These are phyloP conservation scores for Agaricus subrufescens DNA, from an alignment of 768 basidiomycete species.

Conservation along the genomic window DNA sequence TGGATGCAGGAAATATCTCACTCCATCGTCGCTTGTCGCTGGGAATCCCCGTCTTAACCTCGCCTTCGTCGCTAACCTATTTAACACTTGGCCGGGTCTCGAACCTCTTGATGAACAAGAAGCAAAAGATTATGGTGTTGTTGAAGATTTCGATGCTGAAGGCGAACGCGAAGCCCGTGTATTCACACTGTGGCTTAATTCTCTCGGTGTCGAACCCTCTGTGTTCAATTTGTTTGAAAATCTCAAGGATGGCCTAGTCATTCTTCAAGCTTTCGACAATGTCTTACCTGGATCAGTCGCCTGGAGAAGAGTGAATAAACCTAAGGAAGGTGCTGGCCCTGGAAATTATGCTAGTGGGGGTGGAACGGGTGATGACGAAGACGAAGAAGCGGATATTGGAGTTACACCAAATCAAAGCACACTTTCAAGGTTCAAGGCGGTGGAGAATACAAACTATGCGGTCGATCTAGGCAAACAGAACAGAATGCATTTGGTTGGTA, in stretches of 20 bases:
- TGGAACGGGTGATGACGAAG: slow-evolving; percentile 38
- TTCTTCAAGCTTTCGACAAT: slow-evolving; percentile 97
- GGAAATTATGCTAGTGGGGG: slow-evolving; percentile 34
- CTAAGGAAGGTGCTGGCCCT: slow-evolving; percentile 58
- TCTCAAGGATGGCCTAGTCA: slow-evolving; percentile 84
- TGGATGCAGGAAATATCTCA: slow-evolving; percentile 94
- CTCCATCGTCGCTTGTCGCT: slow-evolving; percentile 82
- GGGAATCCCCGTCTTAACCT: slow-evolving; percentile 98
- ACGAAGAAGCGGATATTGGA: slow-evolving; percentile 76
- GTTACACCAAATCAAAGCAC: slow-evolving; percentile 80
- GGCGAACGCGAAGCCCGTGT: slow-evolving; percentile 98
- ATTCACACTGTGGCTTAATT: slow-evolving; percentile 98
- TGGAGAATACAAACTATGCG: slow-evolving; percentile 97
- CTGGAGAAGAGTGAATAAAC: slow-evolving; percentile 96
- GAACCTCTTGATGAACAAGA: slow-evolving; percentile 93
- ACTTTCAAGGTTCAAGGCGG: slow-evolving; percentile 92
- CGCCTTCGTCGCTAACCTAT: slow-evolving; percentile 96
- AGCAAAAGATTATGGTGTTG: slow-evolving; percentile 80
- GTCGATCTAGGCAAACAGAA: slow-evolving; percentile 92
- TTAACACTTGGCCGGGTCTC: slow-evolving; percentile 96
- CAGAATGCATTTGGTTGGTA: slow-evolving; percentile 93
- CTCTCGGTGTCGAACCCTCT: slow-evolving; percentile 91
- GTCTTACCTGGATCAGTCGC: slow-evolving; percentile 87
- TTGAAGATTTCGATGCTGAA: slow-evolving; percentile 99
- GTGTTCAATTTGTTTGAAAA: slow-evolving; percentile 98